These are phyloP conservation scores for Xerocomellus amylosporus DNA, from an alignment of 768 basidiomycete species.

Conservation along the genomic window DNA sequence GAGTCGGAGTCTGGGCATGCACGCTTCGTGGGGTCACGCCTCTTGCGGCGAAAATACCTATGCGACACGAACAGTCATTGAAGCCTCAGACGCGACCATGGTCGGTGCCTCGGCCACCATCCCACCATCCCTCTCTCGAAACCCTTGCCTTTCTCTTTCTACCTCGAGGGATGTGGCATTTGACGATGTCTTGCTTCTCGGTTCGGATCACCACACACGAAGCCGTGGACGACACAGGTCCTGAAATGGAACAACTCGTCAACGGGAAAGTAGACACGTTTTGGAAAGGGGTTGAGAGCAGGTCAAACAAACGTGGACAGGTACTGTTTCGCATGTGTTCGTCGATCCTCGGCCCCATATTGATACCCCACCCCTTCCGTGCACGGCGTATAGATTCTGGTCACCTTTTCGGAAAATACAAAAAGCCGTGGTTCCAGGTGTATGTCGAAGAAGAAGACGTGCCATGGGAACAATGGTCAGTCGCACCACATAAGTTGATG, in stretches of 20 bases:
- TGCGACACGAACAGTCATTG: no score
- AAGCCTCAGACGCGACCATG: constrained; percentile 79
- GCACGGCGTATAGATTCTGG: constrained; percentile 43
- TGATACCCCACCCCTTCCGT: background rate
- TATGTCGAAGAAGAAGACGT: constrained; percentile 77
- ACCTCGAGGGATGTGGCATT: background rate
- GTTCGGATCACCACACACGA: background rate
- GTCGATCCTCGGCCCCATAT: background rate
- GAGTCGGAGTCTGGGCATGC: background rate
- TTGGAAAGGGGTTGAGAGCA: constrained; percentile 72
- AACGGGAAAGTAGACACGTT: constrained; percentile 75
- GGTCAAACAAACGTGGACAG: constrained; percentile 63
- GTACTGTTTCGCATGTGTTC: constrained; percentile 32
- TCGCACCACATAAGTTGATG: background rate
- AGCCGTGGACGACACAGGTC: constrained; percentile 38
- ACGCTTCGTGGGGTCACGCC: background rate
- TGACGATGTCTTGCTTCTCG: constrained; percentile 1
- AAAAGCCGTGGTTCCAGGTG: constrained; percentile 76
- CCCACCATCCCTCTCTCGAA: background rate
- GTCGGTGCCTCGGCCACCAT: constrained; percentile 37
- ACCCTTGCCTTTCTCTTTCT: background rate
- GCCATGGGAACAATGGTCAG: constrained; percentile 84
- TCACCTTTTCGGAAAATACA: constrained; percentile 77
- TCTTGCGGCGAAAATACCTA: no score
- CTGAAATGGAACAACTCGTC: constrained; percentile 66